Conservation (phyloP, 306 rosid genomes). For the Canavalia ensiformis region DNA sequence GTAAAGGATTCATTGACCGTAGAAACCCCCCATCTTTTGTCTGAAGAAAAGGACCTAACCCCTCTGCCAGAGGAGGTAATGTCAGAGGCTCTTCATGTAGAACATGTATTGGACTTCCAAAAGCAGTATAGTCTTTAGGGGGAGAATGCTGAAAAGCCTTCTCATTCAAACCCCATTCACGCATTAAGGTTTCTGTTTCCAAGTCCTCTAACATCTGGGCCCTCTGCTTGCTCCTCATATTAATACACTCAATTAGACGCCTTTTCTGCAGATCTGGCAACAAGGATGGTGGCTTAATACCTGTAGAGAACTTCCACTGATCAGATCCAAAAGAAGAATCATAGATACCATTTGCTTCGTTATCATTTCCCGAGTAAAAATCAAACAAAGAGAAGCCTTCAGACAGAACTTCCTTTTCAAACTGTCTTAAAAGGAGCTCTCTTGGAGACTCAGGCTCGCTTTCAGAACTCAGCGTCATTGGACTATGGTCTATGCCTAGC, state of each 20-base stretch:
- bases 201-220: conserved; percentile 79
- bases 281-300: conserved; percentile 52
- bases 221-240: conserved; percentile 60
- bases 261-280: conserved; percentile 62
- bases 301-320: conserved; percentile 53
- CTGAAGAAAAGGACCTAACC: conserved; percentile 81
- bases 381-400: conserved; percentile 77
- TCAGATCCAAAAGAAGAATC: conserved; percentile 50
- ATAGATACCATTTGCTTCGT: conserved; percentile 49
- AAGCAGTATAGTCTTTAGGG: conserved; percentile 59
- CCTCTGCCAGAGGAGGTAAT: conserved; percentile 87
- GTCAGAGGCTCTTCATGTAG: conserved; percentile 60
- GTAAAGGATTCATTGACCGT: conserved; percentile 82
- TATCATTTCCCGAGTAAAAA: conserved; percentile 53
- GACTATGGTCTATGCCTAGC: conserved; percentile 73
- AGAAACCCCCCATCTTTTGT: conserved; percentile 86
- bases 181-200: conserved; percentile 91
- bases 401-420: conserved; percentile 78
- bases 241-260: conserved; percentile 56
- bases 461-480: conserved; percentile 67
- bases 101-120: conserved; percentile 74
- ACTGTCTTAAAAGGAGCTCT: conserved; percentile 83
- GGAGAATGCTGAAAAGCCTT: conserved; percentile 85
- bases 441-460: conserved; percentile 90
- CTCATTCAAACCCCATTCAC: conserved; percentile 88